phyloP scores from a whole-genome alignment of 495 filamentous ascomycete species.

The Xylaria acuta region DNA sequence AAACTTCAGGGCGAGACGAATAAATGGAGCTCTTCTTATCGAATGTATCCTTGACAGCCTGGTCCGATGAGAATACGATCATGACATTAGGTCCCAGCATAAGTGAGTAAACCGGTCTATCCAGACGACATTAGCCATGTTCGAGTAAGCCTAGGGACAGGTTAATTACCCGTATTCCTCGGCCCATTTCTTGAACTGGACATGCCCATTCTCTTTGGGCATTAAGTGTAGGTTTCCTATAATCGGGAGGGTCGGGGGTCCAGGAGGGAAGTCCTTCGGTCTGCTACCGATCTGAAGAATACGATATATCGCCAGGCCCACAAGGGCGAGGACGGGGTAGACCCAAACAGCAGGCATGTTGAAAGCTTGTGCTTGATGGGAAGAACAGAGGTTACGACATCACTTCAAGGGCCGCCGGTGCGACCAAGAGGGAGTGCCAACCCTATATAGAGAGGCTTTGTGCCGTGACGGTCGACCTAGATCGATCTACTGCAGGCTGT shows the following conservation, averaged over 20 bases:
- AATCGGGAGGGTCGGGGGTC: conserved; percentile 31
- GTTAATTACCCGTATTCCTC: conserved; percentile 31
- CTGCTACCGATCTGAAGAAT: conserved; percentile 31
- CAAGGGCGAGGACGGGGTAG: conserved; percentile 26
- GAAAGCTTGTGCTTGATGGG: conserved; percentile 2
- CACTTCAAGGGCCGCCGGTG: not conserved
- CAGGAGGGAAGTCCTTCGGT: conserved; percentile 31
- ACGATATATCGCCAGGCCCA: conserved; percentile 28
- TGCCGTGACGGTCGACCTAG: not conserved
- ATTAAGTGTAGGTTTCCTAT: conserved; percentile 33
- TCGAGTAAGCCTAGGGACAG: not conserved
- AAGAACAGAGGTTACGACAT: conserved; percentile 6
- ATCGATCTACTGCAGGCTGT: conserved; percentile 9
- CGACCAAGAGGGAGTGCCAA: conserved; percentile 2
- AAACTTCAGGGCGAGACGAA: conserved; percentile 32
- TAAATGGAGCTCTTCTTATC: conserved; percentile 40
- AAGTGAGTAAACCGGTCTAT: conserved; percentile 33
- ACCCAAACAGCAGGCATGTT: conserved; percentile 28
- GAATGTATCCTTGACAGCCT: conserved; percentile 40
- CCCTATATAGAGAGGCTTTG: conserved; percentile 17
- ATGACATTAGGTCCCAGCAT: conserved; percentile 39
- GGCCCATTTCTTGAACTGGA: conserved; percentile 32
- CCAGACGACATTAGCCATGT: conserved; percentile 13
- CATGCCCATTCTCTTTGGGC: conserved; percentile 29
- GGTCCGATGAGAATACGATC: conserved; percentile 41